A percentile compares a stretch with the other conserved stretches of the same genome.
Conservation (phyloP, 768 basidiomycete genomes). For the Saitozyma podzolica region DNA sequence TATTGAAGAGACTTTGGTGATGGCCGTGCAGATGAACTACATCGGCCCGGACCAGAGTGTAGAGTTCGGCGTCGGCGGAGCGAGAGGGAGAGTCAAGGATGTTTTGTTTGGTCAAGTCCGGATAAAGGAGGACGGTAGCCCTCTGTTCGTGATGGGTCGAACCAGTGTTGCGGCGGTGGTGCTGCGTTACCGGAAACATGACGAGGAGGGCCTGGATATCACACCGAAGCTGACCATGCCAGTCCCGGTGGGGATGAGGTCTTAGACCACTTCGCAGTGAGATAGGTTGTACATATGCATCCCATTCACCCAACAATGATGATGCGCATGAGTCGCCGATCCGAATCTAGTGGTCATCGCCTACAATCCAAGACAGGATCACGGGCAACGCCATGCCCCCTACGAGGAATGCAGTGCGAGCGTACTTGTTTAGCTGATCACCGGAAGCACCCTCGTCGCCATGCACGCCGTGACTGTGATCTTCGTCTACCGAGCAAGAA, state of each 20-base stretch:
- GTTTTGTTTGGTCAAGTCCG: conserved; percentile 23
- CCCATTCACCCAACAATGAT: background rate
- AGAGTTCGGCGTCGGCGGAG: conserved; percentile 3
- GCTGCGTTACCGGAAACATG: background rate
- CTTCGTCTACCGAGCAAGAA: conserved; percentile 45
- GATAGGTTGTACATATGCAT: background rate
- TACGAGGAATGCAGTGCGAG: conserved; percentile 61
- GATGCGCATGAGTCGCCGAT: background rate
- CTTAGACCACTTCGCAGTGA: too few relatives aligned
- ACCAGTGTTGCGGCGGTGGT: conserved; percentile 24
- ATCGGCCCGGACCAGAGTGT: background rate
- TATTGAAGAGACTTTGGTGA: conserved; percentile 12
- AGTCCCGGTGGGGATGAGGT: too few relatives aligned
- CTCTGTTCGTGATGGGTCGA: conserved; percentile 15
- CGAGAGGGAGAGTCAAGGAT: conserved; percentile 11
- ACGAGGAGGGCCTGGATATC: too few relatives aligned
- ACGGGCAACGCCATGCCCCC: conserved; percentile 73
- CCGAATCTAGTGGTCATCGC: conserved; percentile 55
- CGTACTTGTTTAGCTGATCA: conserved; percentile 53
- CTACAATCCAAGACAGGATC: conserved; percentile 62
- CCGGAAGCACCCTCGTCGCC: conserved; percentile 53
- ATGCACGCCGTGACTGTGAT: conserved; percentile 52
- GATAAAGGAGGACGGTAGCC: background rate
- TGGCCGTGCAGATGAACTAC: conserved; percentile 23
- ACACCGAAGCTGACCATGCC: too few relatives aligned